A percentile compares a stretch with the other conserved stretches of the same genome.
Evolutionary conservation across 140 eudicot genomes (phyloP).

Genomic region (Ambrosia hybrid): DNA sequence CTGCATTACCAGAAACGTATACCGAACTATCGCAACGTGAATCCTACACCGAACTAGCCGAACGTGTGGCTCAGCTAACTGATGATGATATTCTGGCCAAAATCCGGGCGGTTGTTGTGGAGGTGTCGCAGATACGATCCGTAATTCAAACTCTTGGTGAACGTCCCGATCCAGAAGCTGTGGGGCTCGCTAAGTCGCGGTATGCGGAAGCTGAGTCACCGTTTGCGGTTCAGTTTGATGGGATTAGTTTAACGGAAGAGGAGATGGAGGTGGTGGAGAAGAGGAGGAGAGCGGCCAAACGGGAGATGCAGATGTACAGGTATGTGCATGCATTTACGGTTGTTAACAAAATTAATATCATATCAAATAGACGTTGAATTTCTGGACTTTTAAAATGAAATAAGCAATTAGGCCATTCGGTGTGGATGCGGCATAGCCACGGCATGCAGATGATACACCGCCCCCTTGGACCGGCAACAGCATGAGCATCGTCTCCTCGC

Average conservation of each 20-base stretch:
- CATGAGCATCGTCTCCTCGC: no score
- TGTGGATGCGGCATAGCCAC: no score
- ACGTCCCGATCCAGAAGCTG: slow-evolving; percentile 81
- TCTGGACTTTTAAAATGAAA: no score
- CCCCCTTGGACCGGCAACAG: no score
- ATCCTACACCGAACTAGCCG: slow-evolving; percentile 57
- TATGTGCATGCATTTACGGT: no score
- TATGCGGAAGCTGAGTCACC: slow-evolving; percentile 60
- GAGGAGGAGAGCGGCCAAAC: slow-evolving; percentile 36
- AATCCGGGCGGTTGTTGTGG: slow-evolving; percentile 58
- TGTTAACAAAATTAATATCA: no score
- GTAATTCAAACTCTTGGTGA: slow-evolving; percentile 56
- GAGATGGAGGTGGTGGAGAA: slow-evolving; percentile 33
- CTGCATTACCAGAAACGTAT: slow-evolving; percentile 37
- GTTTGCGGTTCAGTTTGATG: slow-evolving; percentile 44
- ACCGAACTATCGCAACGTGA: slow-evolving; percentile 35
- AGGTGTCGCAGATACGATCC: slow-evolving; percentile 66
- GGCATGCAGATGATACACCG: no score
- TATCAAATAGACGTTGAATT: no score
- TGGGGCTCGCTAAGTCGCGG: slow-evolving; percentile 54
- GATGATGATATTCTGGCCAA: slow-evolving; percentile 57
- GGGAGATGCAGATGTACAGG: slow-evolving; percentile 50
- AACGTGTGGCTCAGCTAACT: slow-evolving; percentile 55
- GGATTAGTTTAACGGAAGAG: slow-evolving; percentile 32
- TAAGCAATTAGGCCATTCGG: no score